Percentiles rank a stretch among this genome's conserved stretches.
Conservation (phyloP, 495 filamentous ascomycete genomes). For the Xylaria scruposa region DNA sequence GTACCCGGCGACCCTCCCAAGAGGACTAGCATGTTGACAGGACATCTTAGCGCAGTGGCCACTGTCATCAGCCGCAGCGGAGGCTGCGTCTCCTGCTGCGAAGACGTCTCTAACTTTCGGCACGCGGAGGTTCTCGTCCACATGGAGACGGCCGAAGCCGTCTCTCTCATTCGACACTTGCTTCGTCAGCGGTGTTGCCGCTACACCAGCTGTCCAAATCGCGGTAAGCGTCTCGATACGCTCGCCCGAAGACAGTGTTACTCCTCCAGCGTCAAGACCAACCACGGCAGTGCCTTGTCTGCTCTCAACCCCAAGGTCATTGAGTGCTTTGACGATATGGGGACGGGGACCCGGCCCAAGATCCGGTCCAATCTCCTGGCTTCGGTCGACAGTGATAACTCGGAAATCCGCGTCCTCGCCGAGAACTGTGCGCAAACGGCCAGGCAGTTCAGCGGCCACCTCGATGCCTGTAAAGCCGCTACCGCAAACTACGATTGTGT, state of each 20-base stretch:
- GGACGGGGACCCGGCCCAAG: slow-evolving; percentile 31
- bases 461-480: slow-evolving; percentile 39
- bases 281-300: slow-evolving; percentile 22
- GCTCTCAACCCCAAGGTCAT: slow-evolving; percentile 24
- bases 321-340: slow-evolving; percentile 27
- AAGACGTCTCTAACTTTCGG: slow-evolving; percentile 29
- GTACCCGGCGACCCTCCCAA: slow-evolving; percentile 43
- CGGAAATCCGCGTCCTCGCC: slow-evolving; percentile 26
- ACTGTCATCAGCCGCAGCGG: slow-evolving; percentile 26
- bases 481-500: slow-evolving; percentile 36
- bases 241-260: slow-evolving; percentile 30
- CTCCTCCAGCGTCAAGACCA: slow-evolving; percentile 28
- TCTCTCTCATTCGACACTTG: slow-evolving; percentile 33
- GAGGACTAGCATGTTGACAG: slow-evolving; percentile 44
- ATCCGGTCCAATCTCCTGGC: slow-evolving; percentile 26
- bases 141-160: slow-evolving; percentile 24
- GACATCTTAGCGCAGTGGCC: slow-evolving; percentile 34
- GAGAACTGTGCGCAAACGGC: slow-evolving; percentile 28
- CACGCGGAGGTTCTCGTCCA: slow-evolving; percentile 33
- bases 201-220: slow-evolving; percentile 37
- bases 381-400: slow-evolving; percentile 26
- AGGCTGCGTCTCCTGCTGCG: slow-evolving; percentile 35
- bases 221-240: slow-evolving; percentile 33
- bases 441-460: slow-evolving; percentile 32
- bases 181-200: slow-evolving; percentile 31